Evolutionary conservation across 2,329 filamentous ascomycete genomes (phyloP).

Genomic region (Coniochaeta sp.): DNA sequence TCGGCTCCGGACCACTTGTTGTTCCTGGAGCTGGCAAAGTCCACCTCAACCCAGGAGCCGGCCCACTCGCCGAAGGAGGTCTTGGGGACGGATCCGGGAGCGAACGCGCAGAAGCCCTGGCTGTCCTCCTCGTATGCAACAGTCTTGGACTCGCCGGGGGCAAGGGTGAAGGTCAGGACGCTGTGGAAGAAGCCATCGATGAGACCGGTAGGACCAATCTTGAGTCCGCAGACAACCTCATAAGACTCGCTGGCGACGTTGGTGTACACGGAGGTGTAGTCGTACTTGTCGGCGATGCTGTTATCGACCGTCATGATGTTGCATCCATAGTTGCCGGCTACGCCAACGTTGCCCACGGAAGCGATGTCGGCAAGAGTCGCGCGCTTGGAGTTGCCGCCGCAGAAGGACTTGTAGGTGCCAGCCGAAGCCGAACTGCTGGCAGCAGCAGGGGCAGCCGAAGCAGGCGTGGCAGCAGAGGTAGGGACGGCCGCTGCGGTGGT

Average conservation of each 20-base stretch:
- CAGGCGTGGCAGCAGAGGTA: constrained; percentile 3
- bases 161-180: constrained; percentile 30
- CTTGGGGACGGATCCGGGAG: constrained; percentile 20
- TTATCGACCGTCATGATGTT: constrained; percentile 40
- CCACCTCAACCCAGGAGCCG: constrained; percentile 42
- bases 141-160: constrained; percentile 26
- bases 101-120: constrained; percentile 42
- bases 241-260: constrained; percentile 21
- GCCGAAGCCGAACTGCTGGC: constrained; percentile 6
- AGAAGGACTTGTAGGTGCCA: constrained; percentile 21
- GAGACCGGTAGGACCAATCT: constrained; percentile 36
- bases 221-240: constrained; percentile 41
- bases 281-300: constrained; percentile 29
- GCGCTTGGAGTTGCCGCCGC: constrained; percentile 33
- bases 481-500: constrained; percentile 5
- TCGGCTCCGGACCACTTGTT: constrained; percentile 42
- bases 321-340: constrained; percentile 35
- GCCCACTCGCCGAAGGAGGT: constrained; percentile 33
- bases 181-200: constrained; percentile 40
- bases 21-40: constrained; percentile 38
- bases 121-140: constrained; percentile 38
- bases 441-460: constrained; percentile 2
- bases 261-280: constrained; percentile 35
- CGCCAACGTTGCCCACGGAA: constrained; percentile 40
- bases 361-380: constrained; percentile 37